A percentile compares a stretch with the other conserved stretches of the same genome.
These are phyloP conservation scores for Leccinum subtestaceum DNA, from an alignment of 768 basidiomycete genomes.

Conservation along the genomic window DNA sequence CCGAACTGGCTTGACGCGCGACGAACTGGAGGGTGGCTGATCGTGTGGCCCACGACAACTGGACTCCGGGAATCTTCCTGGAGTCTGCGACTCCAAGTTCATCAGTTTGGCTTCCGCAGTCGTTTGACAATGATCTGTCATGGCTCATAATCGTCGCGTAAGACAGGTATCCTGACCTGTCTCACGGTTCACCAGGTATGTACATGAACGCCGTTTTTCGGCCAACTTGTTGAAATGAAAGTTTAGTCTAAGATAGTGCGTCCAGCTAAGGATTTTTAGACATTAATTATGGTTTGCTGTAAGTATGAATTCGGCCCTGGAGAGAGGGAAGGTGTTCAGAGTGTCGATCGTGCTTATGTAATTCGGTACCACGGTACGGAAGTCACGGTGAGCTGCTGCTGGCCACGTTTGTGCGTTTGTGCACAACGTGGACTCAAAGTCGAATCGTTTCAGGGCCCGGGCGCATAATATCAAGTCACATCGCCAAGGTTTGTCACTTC, in stretches of 20 bases:
- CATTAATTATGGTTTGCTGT: not conserved
- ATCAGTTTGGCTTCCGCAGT: not conserved
- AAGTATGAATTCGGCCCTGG: not conserved
- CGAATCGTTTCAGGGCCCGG: constrained; percentile 19
- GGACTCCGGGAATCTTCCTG: not conserved
- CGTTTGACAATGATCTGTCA: not conserved
- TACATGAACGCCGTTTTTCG: constrained; percentile 21
- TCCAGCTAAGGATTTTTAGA: not conserved
- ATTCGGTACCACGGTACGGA: constrained; percentile 21
- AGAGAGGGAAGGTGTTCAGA: not conserved
- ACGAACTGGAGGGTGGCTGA: not conserved
- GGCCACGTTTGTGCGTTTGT: constrained; percentile 18
- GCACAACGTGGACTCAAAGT: constrained; percentile 22
- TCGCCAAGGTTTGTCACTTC: constrained; percentile 18
- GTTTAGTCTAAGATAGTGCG: not conserved
- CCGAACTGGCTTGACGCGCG: not conserved
- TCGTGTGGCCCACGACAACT: not conserved
- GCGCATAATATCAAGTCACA: constrained; percentile 28
- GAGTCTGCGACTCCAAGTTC: not conserved
- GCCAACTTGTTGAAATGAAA: constrained; percentile 15
- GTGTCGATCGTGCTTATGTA: constrained; percentile 28
- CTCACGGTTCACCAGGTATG: not conserved
- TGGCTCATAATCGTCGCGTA: not conserved
- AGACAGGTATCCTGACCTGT: not conserved
- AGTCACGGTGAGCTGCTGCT: constrained; percentile 4